These are phyloP conservation scores for Miscanthus lutarioriparius DNA, from an alignment of 176 grass and related monocot species.

Conservation along the genomic window DNA sequence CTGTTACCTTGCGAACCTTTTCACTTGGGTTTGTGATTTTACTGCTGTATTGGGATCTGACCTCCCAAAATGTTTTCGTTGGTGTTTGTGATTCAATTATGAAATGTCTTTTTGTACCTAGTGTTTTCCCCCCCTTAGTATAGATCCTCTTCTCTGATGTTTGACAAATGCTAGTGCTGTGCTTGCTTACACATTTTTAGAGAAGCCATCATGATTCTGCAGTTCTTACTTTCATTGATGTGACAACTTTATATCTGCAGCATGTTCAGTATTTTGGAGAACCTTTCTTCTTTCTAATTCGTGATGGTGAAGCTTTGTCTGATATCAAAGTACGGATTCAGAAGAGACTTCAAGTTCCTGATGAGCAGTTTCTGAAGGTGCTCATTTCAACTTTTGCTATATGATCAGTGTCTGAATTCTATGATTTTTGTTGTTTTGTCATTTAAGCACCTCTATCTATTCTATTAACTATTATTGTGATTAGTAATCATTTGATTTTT, in stretches of 20 bases:
- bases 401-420: constrained; percentile 2
- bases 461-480: not conserved
- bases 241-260: constrained; percentile 34
- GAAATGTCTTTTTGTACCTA: not conserved
- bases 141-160: not conserved
- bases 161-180: not conserved
- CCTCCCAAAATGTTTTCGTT: not conserved
- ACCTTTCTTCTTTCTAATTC: constrained; percentile 70
- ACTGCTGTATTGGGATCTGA: not conserved
- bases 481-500: not conserved
- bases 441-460: not conserved
- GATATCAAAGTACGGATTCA: constrained; percentile 68
- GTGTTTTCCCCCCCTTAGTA: not conserved
- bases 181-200: not conserved
- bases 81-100: not conserved
- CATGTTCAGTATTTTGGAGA: constrained; percentile 57
- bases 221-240: constrained; percentile 13
- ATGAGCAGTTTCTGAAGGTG: constrained; percentile 70
- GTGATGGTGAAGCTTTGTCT: constrained; percentile 57
- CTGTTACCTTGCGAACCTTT: not conserved
- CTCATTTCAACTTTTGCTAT: not conserved
- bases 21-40: not conserved
- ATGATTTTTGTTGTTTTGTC: not conserved
- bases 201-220: not conserved
- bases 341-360: constrained; percentile 72